Evolutionary conservation across 805 yeast species (phyloP), one percentile per base, ranked within the genome.

Genomic region (Yarrowia phangngaensis): DNA sequence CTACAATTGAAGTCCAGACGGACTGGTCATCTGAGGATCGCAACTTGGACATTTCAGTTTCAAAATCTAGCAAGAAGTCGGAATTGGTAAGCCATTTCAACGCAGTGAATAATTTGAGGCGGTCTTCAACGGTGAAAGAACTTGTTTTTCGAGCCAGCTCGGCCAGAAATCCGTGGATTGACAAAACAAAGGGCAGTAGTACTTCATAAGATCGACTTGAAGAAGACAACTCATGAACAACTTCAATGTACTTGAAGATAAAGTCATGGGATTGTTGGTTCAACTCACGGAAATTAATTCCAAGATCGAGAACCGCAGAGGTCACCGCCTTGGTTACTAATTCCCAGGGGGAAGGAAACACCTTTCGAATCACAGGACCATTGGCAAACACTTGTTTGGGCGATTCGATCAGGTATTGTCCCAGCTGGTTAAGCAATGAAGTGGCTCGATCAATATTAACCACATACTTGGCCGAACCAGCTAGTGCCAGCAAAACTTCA

Each of bases 401-500:
- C 22, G 73, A 62, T 36, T 73, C 76, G 28, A 67, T 53, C 24
- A 80, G 63, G 55, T 78, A 78, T 12, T 60, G 53, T 6, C 69
- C 61, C 41, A 80, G 67, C 51, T 75, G 72, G 6, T 64, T 62
- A n/a, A 74, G 57, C 24, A 79, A 59, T 8, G 64, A 51, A 11
- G 63, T 58, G 4, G 76, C 80, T 32, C 74, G 75, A 5, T 54
- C 57, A 17, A 60, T 59, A 48, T 65, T 68, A 50, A 60, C 59
- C 49, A 71, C 56, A 24, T 55, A 54, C 3, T 58, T 53, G 6
- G 77, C 68, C 11, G 77, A 65, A 20, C 67, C 67, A 52, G 82
- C 76, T 20, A 82, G 62, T 0, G 86, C 83, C 34, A 74, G 55
- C 52, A 81, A 65, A 4, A 74, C 71, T 54, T 81, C 84, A 51